Evolutionary conservation across 371 early-diverging fungal genomes (phyloP).

Genomic region (Mortierella sp.): DNA sequence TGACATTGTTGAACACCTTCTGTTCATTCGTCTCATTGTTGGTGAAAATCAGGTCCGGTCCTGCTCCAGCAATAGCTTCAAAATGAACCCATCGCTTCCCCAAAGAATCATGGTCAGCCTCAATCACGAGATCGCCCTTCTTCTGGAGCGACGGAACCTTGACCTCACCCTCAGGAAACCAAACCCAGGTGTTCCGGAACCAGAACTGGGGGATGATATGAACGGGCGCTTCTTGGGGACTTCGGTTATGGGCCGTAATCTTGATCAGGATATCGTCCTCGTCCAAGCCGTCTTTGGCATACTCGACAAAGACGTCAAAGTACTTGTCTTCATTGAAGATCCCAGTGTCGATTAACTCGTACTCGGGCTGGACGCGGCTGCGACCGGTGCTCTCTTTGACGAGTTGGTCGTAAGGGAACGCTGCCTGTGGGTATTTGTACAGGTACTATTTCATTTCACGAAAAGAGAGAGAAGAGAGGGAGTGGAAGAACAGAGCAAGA

Average conservation of each 20-base stretch:
- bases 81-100: slow-evolving; percentile 42
- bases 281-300: slow-evolving; percentile 47
- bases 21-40: slow-evolving; percentile 61
- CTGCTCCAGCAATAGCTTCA: slow-evolving; percentile 12
- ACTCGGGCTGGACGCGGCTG: slow-evolving; percentile 37
- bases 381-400: slow-evolving; percentile 26
- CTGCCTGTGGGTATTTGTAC: slow-evolving; percentile 55
- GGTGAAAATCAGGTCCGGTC: slow-evolving; percentile 57
- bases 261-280: slow-evolving; percentile 49
- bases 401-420: slow-evolving; percentile 47
- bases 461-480: not conserved
- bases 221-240: slow-evolving; percentile 41
- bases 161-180: slow-evolving; percentile 45
- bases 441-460: slow-evolving; percentile 17
- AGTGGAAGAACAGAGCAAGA: not conserved
- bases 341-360: slow-evolving; percentile 49
- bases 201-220: slow-evolving; percentile 47
- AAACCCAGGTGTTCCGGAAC: slow-evolving; percentile 55
- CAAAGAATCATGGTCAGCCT: slow-evolving; percentile 35
- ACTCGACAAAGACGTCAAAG: slow-evolving; percentile 57
- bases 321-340: slow-evolving; percentile 51
- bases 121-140: slow-evolving; percentile 21
- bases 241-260: slow-evolving; percentile 54
- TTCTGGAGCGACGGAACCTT: slow-evolving; percentile 34
- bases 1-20: slow-evolving; percentile 50